Conservation (phyloP, 305 asterid species). For the Caryopteris hybrid region DNA sequence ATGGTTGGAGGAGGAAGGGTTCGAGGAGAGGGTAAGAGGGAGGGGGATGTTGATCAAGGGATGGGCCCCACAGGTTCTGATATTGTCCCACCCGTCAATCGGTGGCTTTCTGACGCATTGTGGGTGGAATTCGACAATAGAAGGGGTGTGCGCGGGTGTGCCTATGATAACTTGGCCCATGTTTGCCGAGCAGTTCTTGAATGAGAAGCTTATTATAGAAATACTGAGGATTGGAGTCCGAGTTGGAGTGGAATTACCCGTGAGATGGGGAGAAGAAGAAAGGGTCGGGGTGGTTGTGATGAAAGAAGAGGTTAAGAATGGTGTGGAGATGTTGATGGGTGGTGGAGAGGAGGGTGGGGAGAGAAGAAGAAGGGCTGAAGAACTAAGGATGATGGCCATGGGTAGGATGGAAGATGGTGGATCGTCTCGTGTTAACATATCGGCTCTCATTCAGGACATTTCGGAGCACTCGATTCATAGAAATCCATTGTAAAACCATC, state of each 20-base stretch:
- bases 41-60: constrained; percentile 45
- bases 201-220: constrained; percentile 38
- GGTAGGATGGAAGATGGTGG: constrained; percentile 28
- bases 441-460: constrained; percentile 27
- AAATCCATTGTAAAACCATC: no score
- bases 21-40: constrained; percentile 32
- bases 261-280: constrained; percentile 41
- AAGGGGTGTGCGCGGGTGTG: constrained; percentile 46
- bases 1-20: constrained; percentile 31
- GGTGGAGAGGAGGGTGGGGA: constrained; percentile 19
- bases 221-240: constrained; percentile 36
- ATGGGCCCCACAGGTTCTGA: constrained; percentile 58
- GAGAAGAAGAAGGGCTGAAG: constrained; percentile 21
- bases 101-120: constrained; percentile 37
- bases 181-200: constrained; percentile 45
- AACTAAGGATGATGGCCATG: constrained; percentile 18
- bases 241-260: constrained; percentile 35
- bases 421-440: constrained; percentile 17
- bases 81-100: constrained; percentile 32
- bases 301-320: constrained; percentile 19
- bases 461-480: no score
- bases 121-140: constrained; percentile 51
- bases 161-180: constrained; percentile 59
- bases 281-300: constrained; percentile 26
- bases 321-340: constrained; percentile 26